Evolutionary conservation across 768 basidiomycete species (phyloP).

Genomic region (Kwoniella europaea): DNA sequence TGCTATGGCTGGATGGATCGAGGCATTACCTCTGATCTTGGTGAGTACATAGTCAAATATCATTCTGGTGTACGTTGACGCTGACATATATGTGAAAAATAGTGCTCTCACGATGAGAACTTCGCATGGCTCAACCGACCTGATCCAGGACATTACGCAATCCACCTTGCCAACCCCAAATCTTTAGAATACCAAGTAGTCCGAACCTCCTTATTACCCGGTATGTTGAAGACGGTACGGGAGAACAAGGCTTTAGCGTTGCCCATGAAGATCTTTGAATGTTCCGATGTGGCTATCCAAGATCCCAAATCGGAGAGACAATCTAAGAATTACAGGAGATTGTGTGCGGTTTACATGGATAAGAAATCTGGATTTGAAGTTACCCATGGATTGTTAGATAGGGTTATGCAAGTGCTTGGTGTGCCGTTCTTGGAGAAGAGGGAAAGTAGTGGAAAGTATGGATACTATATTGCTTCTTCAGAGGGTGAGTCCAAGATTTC

Average conservation of each 20-base stretch:
- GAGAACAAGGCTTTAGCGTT: slow-evolving; percentile 93
- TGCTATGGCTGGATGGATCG: slow-evolving; percentile 93
- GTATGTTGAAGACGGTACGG: slow-evolving; percentile 92
- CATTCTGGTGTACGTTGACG: neutral
- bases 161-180: slow-evolving; percentile 95
- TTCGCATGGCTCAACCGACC: slow-evolving; percentile 87
- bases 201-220: slow-evolving; percentile 91
- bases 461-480: slow-evolving; percentile 90
- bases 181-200: slow-evolving; percentile 98
- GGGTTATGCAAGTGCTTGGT: slow-evolving; percentile 95
- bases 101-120: slow-evolving; percentile 99
- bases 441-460: slow-evolving; percentile 61
- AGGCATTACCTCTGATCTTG: slow-evolving; percentile 90
- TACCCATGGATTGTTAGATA: slow-evolving; percentile 90
- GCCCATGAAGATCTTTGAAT: slow-evolving; percentile 91
- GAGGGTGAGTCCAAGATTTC: slow-evolving; percentile 65
- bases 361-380: slow-evolving; percentile 96
- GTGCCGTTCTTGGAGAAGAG: slow-evolving; percentile 73
- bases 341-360: slow-evolving; percentile 93
- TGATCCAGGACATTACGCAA: slow-evolving; percentile 79
- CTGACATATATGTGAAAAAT: slow-evolving; percentile 12
- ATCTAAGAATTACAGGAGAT: slow-evolving; percentile 77
- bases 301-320: slow-evolving; percentile 69
- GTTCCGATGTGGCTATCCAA: slow-evolving; percentile 90
- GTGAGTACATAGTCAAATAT: slow-evolving; percentile 62